Percentiles rank a stretch among this genome's conserved stretches.
phyloP scores from a whole-genome alignment of 106 monocot genomes.

The Hemerocallis citrina region DNA sequence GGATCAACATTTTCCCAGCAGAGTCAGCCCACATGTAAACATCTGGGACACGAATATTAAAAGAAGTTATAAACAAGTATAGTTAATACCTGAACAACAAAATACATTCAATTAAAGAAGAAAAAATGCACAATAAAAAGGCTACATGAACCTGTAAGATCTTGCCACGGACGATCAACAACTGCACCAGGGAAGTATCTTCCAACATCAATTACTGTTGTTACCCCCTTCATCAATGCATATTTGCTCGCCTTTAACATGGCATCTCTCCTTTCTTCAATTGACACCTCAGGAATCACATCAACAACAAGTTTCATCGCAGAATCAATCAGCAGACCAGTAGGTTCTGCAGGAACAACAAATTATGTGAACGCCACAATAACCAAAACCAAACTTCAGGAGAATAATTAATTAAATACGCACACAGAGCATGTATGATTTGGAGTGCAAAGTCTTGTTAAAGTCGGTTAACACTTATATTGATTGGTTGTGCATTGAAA shows the following conservation, averaged over 20 bases:
- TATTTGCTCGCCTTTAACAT: conserved; percentile 65
- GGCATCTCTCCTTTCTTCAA: conserved; percentile 66
- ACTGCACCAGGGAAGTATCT: conserved; percentile 75
- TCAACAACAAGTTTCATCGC: conserved; percentile 68
- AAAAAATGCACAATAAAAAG: background rate
- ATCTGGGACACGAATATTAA: conserved; percentile 30
- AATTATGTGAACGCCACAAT: background rate
- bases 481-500: no score
- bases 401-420: no score
- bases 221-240: conserved; percentile 77
- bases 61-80: background rate
- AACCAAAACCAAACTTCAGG: no score
- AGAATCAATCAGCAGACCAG: conserved; percentile 84
- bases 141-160: conserved; percentile 57
- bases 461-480: no score
- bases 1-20: conserved; percentile 67
- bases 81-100: background rate
- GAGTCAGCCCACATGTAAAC: conserved; percentile 88
- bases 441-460: no score
- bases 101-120: background rate
- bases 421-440: no score
- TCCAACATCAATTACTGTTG: conserved; percentile 79
- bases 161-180: conserved; percentile 64
- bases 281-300: conserved; percentile 58
- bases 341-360: conserved; percentile 46